Evolutionary conservation across 352 stramenopile genomes (phyloP), one percentile per base, ranked within the genome.

Genomic region (Proteromonas lacertae): DNA sequence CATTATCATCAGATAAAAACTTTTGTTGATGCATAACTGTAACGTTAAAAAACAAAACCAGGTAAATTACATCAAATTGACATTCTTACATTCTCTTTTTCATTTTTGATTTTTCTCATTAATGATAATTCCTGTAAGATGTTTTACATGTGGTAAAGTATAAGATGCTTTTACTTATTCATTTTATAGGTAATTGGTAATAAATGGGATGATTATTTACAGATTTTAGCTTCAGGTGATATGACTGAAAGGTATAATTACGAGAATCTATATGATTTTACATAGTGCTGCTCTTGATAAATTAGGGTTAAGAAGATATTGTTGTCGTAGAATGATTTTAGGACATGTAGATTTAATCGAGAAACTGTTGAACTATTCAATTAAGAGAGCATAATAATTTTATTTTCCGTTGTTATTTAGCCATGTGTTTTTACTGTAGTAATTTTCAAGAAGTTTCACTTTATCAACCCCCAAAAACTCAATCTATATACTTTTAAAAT

Each of bases 331-430:
- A 38, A 96, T 96, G 86, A 71, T 97, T 59, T 66, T 96, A 40
- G 96, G 81, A 29, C 86, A 97, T 59, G 86, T 97, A 17, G 86
- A 97, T 61, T 66, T 97, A 22, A 97, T 97, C 53, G 79, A 95
- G 60, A 96, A 97, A 59, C 64, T 97, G 35, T 64, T 97, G 43
- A 91, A 97, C 61, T 97, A 97, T 64, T 95, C 96, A 65, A 92
- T 59, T 6, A 59, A 69, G 53, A n/a, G n/a, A n/a, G n/a, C n/a
- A n/a, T n/a, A n/a, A n/a, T n/a, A n/a, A n/a, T n/a, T n/a, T n/a
- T n/a, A n/a, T n/a, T n/a, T n/a, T n/a, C n/a, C n/a, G n/a, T n/a
- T n/a, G n/a, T n/a, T n/a, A n/a, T n/a, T n/a, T n/a, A n/a, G n/a
- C n/a, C n/a, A n/a, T n/a, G n/a, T n/a, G n/a, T n/a, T n/a, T n/a